Conservation (phyloP, 208 protist genomes). For the Trypanosoma grayi region DNA sequence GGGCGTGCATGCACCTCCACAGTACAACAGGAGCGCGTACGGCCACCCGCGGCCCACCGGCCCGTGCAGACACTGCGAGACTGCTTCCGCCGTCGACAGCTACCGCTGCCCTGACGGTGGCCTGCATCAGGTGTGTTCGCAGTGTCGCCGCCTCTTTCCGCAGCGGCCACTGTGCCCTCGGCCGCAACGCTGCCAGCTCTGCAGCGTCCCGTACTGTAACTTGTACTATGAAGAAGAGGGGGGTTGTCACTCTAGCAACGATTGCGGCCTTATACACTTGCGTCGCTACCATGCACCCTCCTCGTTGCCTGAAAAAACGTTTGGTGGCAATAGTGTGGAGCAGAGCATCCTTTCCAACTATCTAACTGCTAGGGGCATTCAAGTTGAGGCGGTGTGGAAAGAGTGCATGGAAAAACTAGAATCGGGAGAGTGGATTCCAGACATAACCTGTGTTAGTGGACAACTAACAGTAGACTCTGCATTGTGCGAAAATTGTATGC, state of each 20-base stretch:
- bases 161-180: conserved; percentile 69
- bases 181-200: conserved; percentile 79
- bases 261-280: conserved; percentile 11
- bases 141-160: conserved; percentile 54
- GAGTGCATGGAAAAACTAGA: conserved; percentile 44
- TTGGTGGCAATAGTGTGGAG: conserved; percentile 75
- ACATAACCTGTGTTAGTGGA: conserved; percentile 55
- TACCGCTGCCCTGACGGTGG: conserved; percentile 57
- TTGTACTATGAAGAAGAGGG: conserved; percentile 62
- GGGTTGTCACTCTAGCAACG: conserved; percentile 22
- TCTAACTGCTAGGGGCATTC: conserved; percentile 36
- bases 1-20: not conserved
- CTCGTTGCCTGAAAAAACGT: conserved; percentile 41
- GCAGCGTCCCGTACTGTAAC: conserved; percentile 65
- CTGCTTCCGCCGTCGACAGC: conserved; percentile 47
- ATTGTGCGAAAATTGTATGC: conserved; percentile 61
- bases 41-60: conserved; percentile 11
- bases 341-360: conserved; percentile 66
- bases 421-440: conserved; percentile 49
- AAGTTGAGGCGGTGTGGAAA: conserved; percentile 38
- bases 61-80: conserved; percentile 54
- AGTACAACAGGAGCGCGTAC: not conserved
- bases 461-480: conserved; percentile 31
- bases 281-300: conserved; percentile 12
- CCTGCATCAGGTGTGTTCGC: conserved; percentile 47